Percentiles rank a stretch among this genome's conserved stretches.
Conservation (phyloP, 768 basidiomycete species). For the Lentinula raphanica region DNA sequence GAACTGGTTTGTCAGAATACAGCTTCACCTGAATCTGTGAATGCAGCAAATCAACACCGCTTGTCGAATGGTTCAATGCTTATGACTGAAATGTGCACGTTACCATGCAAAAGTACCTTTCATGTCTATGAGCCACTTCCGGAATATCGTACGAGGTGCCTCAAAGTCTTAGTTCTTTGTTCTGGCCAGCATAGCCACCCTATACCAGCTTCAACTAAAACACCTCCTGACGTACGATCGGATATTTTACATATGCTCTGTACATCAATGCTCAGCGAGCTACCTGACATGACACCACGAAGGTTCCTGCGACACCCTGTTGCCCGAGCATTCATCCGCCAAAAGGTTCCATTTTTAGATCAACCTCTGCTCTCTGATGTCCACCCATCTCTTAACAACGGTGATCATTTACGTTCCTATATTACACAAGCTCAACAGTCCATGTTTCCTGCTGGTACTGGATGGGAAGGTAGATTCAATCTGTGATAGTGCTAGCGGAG, state of each 20-base stretch:
- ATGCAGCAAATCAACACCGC: not conserved
- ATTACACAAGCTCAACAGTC: constrained; percentile 9
- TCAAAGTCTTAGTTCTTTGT: constrained; percentile 12
- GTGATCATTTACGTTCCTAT: constrained; percentile 10
- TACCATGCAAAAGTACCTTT: constrained; percentile 7
- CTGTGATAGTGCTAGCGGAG: not conserved
- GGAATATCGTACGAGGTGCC: constrained; percentile 12
- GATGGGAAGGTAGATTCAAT: constrained; percentile 13
- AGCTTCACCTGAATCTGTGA: not conserved
- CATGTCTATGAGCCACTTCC: constrained; percentile 10
- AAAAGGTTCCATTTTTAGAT: constrained; percentile 6
- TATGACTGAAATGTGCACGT: constrained; percentile 6
- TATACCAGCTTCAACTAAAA: constrained; percentile 16
- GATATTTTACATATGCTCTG: constrained; percentile 11
- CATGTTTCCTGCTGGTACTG: constrained; percentile 12
- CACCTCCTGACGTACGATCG: constrained; percentile 8
- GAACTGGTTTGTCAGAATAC: not conserved
- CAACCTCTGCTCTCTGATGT: constrained; percentile 15
- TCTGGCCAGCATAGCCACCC: constrained; percentile 18
- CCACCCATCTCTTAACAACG: constrained; percentile 18
- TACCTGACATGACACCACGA: constrained; percentile 16
- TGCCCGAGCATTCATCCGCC: constrained; percentile 2
- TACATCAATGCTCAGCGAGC: constrained; percentile 6
- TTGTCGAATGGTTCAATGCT: not conserved
- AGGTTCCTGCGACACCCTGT: constrained; percentile 13